Conservation (phyloP, 129 eudicot species). For the Gnaphalium uliginosum region DNA sequence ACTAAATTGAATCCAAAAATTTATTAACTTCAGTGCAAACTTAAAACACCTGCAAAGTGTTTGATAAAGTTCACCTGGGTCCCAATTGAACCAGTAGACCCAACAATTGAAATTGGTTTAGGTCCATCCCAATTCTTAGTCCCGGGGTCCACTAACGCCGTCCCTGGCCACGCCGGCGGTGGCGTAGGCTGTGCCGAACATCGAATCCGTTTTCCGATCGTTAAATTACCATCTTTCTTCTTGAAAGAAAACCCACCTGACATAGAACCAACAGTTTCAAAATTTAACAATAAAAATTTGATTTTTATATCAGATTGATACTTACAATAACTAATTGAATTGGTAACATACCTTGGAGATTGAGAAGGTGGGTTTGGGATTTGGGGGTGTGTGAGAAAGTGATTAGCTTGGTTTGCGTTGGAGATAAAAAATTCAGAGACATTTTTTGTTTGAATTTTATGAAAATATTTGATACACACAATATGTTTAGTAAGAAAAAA, state of each 20-base stretch:
- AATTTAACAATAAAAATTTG: not conserved
- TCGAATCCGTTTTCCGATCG: conserved; percentile 45
- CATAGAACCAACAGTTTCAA: conserved; percentile 2
- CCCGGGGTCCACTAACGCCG: conserved; percentile 66
- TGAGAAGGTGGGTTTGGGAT: conserved; percentile 50
- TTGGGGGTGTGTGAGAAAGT: conserved; percentile 71
- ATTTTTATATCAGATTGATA: not conserved
- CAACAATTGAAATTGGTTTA: conserved; percentile 89
- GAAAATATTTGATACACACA: not conserved
- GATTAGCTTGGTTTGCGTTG: conserved; percentile 57
- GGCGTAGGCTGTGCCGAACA: conserved; percentile 57
- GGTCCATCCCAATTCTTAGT: conserved; percentile 84
- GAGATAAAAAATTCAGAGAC: conserved; percentile 74
- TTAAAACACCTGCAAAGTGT: not conserved
- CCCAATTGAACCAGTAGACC: conserved; percentile 98
- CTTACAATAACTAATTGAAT: not conserved
- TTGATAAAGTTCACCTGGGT: conserved; percentile 62
- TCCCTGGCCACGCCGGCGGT: conserved; percentile 96
- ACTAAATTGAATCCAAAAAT: not conserved
- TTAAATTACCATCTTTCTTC: conserved; percentile 46
- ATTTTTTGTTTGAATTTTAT: conserved; percentile 25
- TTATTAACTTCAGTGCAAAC: not conserved
- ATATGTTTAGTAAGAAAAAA: not conserved
- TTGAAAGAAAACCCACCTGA: conserved; percentile 63
- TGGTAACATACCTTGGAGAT: conserved; percentile 56